Conservation (phyloP, 257 asterid genomes). For the Nicotiana knightiana region DNA sequence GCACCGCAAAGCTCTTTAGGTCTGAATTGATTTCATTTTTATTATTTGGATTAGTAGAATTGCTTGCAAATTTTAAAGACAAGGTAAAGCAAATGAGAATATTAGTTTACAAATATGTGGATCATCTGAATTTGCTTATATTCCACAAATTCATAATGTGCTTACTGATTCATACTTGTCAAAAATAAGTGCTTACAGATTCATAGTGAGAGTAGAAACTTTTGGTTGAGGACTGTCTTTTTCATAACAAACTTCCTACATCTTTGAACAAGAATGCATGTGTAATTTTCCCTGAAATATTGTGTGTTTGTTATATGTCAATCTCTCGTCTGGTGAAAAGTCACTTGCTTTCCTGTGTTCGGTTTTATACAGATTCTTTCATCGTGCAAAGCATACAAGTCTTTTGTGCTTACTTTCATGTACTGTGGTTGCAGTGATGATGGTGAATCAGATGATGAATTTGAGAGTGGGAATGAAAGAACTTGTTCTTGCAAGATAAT, state of each 20-base stretch:
- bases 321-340: not conserved
- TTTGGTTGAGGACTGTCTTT: not conserved
- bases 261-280: not conserved
- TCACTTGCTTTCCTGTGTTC: not conserved
- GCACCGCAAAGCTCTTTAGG: not conserved
- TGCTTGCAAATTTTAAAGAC: not conserved
- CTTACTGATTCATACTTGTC: not conserved
- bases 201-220: not conserved
- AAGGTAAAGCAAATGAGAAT: not conserved
- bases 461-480: constrained; percentile 44
- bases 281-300: not conserved
- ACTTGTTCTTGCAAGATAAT: constrained; percentile 78
- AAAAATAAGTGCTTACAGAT: not conserved
- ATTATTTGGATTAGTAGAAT: not conserved
- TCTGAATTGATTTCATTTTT: not conserved
- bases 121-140: not conserved
- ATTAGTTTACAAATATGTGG: not conserved
- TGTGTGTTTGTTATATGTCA: not conserved
- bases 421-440: constrained; percentile 55
- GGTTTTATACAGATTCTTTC: not conserved
- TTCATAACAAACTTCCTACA: not conserved
- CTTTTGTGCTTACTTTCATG: constrained; percentile 15
- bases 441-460: constrained; percentile 69
- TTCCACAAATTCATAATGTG: not conserved
- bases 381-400: not conserved